Evolutionary conservation across 768 basidiomycete genomes (phyloP).

Genomic region (Suillus tomentosus): DNA sequence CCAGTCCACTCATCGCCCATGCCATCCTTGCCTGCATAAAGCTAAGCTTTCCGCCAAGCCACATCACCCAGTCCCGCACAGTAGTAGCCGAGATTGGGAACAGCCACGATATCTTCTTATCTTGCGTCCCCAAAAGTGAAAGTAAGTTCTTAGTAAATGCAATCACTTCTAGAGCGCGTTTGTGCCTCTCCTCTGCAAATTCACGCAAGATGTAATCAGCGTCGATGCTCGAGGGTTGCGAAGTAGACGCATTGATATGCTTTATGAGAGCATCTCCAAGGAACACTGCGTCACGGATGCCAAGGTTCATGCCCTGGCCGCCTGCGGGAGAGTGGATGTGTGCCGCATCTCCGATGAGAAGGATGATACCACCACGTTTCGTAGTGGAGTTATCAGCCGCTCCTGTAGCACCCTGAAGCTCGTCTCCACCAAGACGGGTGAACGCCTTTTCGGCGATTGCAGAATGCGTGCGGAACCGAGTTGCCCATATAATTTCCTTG

Average conservation of each 20-base stretch:
- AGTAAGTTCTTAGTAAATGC: slow-evolving; percentile 38
- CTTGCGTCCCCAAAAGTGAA: slow-evolving; percentile 13
- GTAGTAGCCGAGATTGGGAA: slow-evolving; percentile 8
- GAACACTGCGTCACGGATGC: slow-evolving; percentile 50
- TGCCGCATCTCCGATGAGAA: slow-evolving; percentile 50
- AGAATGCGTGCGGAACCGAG: slow-evolving; percentile 47
- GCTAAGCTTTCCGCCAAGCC: slow-evolving; percentile 6
- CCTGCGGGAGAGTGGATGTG: slow-evolving; percentile 54
- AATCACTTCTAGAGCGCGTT: slow-evolving; percentile 40
- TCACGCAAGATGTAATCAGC: slow-evolving; percentile 21
- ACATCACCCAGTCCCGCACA: slow-evolving; percentile 10
- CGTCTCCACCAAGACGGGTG: slow-evolving; percentile 26
- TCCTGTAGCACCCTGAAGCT: neutral
- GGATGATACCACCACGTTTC: slow-evolving; percentile 20
- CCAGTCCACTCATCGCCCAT: slow-evolving; percentile 10
- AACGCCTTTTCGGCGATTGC: slow-evolving; percentile 45
- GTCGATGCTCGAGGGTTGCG: slow-evolving; percentile 14
- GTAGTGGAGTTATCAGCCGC: neutral
- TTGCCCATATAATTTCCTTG: slow-evolving; percentile 44
- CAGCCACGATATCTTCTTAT: slow-evolving; percentile 7
- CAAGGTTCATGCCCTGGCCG: slow-evolving; percentile 56
- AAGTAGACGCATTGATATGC: slow-evolving; percentile 25
- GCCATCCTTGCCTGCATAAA: slow-evolving; percentile 7
- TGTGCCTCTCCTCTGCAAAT: slow-evolving; percentile 36
- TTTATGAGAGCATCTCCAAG: slow-evolving; percentile 40